Conservation (phyloP, 176 grass and related monocot species). For the Bothriochloa decipiens region DNA sequence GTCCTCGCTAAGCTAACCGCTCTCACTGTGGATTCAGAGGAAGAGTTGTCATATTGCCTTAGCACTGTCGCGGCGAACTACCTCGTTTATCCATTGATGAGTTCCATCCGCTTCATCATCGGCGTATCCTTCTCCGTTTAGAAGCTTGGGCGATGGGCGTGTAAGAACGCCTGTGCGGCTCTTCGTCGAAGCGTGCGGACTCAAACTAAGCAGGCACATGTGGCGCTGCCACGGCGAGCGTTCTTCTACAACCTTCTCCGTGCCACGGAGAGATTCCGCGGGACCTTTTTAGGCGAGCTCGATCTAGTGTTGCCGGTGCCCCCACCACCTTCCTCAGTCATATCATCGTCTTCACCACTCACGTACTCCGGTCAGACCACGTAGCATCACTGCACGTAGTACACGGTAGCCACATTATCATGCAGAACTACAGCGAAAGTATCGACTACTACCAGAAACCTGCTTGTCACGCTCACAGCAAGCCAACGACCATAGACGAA, state of each 20-base stretch:
- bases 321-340: slow-evolving; percentile 10
- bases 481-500: neutral
- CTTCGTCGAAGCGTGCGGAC: no score
- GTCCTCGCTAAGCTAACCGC: no score
- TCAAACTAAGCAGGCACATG: no score
- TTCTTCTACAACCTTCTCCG: slow-evolving; percentile 48
- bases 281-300: neutral
- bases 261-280: neutral
- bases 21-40: no score
- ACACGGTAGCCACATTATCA: neutral
- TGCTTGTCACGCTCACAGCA: neutral
- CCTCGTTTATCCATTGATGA: no score
- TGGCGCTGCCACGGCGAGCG: slow-evolving; percentile 3
- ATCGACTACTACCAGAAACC: neutral
- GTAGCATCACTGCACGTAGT: neutral
- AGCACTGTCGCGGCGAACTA: no score
- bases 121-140: no score
- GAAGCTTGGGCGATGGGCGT: no score
- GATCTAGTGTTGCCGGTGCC: neutral
- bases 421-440: neutral
- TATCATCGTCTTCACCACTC: neutral
- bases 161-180: no score
- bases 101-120: no score
- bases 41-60: no score
- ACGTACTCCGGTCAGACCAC: neutral